phyloP scores from a whole-genome alignment of 2,329 filamentous ascomycete species.

The Hypoxylon sp. region DNA sequence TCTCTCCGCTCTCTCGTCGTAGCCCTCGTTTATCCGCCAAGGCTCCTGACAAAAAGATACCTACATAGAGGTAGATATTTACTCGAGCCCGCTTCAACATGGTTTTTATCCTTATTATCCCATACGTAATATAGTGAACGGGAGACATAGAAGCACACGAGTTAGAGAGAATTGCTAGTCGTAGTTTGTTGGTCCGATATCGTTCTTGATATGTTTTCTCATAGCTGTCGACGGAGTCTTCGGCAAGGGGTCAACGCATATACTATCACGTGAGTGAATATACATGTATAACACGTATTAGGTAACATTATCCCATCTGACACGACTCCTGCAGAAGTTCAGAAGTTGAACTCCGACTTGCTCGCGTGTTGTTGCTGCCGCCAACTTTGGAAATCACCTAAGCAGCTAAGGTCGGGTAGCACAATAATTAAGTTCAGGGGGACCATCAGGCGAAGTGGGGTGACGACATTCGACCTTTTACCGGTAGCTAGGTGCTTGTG shows the following conservation, averaged over 20 bases:
- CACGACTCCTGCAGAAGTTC: not conserved
- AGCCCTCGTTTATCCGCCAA: not conserved
- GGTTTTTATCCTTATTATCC: not conserved
- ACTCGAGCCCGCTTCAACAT: not conserved
- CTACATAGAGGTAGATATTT: not conserved
- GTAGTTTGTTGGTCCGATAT: not conserved
- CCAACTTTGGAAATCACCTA: not conserved
- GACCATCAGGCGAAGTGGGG: constrained; percentile 27
- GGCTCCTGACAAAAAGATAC: not conserved
- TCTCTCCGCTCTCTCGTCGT: no score
- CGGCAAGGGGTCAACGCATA: not conserved
- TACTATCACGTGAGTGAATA: constrained; percentile 28
- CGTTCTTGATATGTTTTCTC: not conserved
- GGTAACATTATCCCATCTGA: constrained; percentile 2
- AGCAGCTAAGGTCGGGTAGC: not conserved
- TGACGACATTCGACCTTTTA: constrained; percentile 35
- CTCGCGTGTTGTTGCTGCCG: not conserved
- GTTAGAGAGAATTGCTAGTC: not conserved
- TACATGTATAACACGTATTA: constrained; percentile 24
- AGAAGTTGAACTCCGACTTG: not conserved
- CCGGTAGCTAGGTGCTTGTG: constrained; percentile 16
- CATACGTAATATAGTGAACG: no score
- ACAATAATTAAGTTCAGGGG: constrained; percentile 19
- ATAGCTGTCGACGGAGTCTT: not conserved
- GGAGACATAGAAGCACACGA: no score